Conservation (phyloP, 2,329 filamentous ascomycete species). For the Calycina herbarum region DNA sequence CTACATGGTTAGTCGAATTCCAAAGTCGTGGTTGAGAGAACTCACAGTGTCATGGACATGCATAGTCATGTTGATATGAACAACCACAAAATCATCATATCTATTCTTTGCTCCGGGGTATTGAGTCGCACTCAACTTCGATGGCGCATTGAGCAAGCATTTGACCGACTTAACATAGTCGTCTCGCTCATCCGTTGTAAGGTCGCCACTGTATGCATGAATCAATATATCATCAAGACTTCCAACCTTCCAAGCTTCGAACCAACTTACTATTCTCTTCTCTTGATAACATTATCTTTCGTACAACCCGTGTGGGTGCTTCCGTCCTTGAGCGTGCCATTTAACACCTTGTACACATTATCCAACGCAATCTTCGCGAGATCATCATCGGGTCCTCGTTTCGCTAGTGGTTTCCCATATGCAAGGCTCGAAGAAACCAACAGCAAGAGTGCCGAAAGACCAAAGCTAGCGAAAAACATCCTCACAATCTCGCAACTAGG, state of each 20-base stretch:
- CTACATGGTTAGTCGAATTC: not conserved
- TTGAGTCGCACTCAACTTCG: slow-evolving; percentile 33
- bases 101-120: slow-evolving; percentile 39
- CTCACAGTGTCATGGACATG: slow-evolving; percentile 38
- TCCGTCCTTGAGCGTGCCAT: slow-evolving; percentile 22
- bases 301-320: slow-evolving; percentile 18
- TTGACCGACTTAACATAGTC: slow-evolving; percentile 15
- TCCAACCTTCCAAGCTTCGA: not conserved
- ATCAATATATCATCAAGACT: not conserved
- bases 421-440: not conserved
- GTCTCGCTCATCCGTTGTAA: slow-evolving; percentile 17
- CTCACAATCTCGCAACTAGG: not conserved
- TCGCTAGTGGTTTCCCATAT: not conserved
- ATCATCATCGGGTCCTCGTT: slow-evolving; percentile 7
- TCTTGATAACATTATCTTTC: slow-evolving; percentile 16
- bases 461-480: not conserved
- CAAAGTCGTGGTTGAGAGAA: not conserved
- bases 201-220: slow-evolving; percentile 11
- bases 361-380: slow-evolving; percentile 20
- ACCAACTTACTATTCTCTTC: slow-evolving; percentile 23
- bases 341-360: slow-evolving; percentile 23
- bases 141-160: slow-evolving; percentile 33
- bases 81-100: slow-evolving; percentile 44
- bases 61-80: slow-evolving; percentile 40
- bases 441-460: not conserved